These are phyloP conservation scores for Debaryomycetaceae sp. DNA, from an alignment of 1,139 yeast genomes.

Conservation along the genomic window DNA sequence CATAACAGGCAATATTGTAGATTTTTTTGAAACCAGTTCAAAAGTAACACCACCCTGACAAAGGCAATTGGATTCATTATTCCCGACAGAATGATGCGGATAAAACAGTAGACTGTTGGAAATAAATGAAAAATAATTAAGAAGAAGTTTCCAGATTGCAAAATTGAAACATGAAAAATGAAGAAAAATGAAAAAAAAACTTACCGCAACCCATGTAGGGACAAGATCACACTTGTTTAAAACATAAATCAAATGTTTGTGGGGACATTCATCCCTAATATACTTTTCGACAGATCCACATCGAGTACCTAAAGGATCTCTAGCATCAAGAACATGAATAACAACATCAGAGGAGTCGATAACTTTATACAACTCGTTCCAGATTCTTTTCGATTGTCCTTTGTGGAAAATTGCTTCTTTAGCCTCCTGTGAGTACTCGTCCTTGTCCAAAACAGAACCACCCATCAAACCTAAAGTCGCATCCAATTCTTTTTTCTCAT, in stretches of 20 bases:
- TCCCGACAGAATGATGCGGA: background rate
- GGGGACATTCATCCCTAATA: conserved; percentile 91
- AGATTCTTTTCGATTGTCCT: conserved; percentile 97
- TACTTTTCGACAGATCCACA: conserved; percentile 93
- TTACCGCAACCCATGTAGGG: conserved; percentile 99
- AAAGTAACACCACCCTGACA: conserved; percentile 64
- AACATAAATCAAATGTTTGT: conserved; percentile 91
- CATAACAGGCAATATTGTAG: conserved; percentile 80
- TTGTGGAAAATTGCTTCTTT: conserved; percentile 94
- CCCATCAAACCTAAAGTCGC: conserved; percentile 82
- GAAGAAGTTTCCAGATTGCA: conserved; percentile 8
- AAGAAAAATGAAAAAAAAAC: conserved; percentile 36
- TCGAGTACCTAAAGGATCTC: conserved; percentile 95
- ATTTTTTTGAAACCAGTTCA: conserved; percentile 16
- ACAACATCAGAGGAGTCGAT: conserved; percentile 96
- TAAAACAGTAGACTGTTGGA: background rate
- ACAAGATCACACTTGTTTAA: conserved; percentile 97
- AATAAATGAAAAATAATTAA: conserved; percentile 9
- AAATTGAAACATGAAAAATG: conserved; percentile 5
- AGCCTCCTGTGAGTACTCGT: conserved; percentile 84
- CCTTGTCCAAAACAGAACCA: conserved; percentile 59
- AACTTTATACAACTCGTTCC: conserved; percentile 96
- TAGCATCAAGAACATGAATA: conserved; percentile 92
- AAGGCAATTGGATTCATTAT: conserved; percentile 47
- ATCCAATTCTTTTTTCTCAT: conserved; percentile 72